phyloP scores from a whole-genome alignment of 208 protist genomes.

The Trichomonas tenax region DNA sequence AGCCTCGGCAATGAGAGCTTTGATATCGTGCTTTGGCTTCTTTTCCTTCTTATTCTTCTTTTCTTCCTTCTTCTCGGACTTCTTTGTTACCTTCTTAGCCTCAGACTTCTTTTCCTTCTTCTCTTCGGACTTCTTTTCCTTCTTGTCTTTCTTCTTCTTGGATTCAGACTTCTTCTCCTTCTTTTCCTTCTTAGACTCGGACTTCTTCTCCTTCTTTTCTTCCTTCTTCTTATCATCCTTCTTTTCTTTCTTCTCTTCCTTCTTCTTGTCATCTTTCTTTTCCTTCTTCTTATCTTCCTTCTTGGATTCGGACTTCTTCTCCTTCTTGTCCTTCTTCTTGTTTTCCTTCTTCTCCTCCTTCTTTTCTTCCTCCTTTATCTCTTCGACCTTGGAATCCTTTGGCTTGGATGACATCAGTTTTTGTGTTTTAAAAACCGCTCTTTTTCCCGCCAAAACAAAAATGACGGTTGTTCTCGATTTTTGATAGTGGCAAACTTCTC shows the following conservation, averaged over 20 bases:
- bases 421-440: not conserved
- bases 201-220: not conserved
- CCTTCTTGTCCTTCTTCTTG: not conserved
- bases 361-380: not conserved
- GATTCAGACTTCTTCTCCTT: not conserved
- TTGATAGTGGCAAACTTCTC: not conserved
- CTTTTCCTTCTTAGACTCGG: not conserved
- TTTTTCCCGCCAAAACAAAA: not conserved
- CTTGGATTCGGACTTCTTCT: not conserved
- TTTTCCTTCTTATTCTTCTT: not conserved
- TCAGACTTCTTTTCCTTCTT: not conserved
- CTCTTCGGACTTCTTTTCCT: not conserved
- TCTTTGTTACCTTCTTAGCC: not conserved
- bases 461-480: not conserved
- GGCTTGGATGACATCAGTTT: not conserved
- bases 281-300: not conserved
- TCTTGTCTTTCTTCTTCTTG: too few species aligned
- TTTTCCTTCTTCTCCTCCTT: not conserved
- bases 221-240: not conserved
- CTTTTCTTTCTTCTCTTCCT: not conserved
- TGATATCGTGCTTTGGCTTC: not conserved
- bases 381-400: not conserved
- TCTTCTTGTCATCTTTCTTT: not conserved
- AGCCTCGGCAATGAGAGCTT: not conserved
- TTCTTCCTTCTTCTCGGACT: not conserved